Evolutionary conservation across 495 filamentous ascomycete species (phyloP), one percentile per base, ranked within the genome.

Genomic region (Penicillium fimorum): DNA sequence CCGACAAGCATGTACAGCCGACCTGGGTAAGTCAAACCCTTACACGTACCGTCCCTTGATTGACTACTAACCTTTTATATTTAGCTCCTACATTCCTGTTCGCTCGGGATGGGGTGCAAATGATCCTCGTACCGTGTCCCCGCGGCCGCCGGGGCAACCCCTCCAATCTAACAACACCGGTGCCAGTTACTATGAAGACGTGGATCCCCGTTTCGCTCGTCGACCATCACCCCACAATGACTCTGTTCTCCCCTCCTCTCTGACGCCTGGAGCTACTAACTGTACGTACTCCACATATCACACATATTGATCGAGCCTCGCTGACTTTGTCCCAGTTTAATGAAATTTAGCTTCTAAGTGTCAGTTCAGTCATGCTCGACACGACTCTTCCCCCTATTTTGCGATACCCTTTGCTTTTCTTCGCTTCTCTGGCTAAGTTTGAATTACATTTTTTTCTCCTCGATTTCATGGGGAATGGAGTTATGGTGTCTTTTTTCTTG

Each of bases 121-220:
- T 25, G 63, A 73, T 8, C 50, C 44, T 58, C 65, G 59, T 45
- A 57, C 55, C 10, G 22, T 60, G 17, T 57, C 63, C 6, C 60
- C 63, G 8, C 65, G 50, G 24, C 59, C 55, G 1, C 32, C 40
- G 2, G 50, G 50, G 18, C 55, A 60, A 5, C 44, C 62, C 1
- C 48, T 51, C 1, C 65, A 56, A 30, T 17, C 44, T 3, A 50
- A 33, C 45, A 41, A 17, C 25, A 37, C 22, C 10, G 40, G 47
- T 22, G 49, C 55, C 43, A 71, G 81, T 55, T 97, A 97, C 72
- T 96, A 93, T 67, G 94, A 98, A 80, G 94, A 97, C 68, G 87
- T 94, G 18, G 92, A 95, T 54, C 94, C 94, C 22, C 87, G 87
- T 40, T 98, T 97, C 68, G 88, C 76, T 45, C 79, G 79, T 56